Evolutionary conservation across 2,329 filamentous ascomycete genomes (phyloP).

Genomic region (Cercospora zeae-maydis): DNA sequence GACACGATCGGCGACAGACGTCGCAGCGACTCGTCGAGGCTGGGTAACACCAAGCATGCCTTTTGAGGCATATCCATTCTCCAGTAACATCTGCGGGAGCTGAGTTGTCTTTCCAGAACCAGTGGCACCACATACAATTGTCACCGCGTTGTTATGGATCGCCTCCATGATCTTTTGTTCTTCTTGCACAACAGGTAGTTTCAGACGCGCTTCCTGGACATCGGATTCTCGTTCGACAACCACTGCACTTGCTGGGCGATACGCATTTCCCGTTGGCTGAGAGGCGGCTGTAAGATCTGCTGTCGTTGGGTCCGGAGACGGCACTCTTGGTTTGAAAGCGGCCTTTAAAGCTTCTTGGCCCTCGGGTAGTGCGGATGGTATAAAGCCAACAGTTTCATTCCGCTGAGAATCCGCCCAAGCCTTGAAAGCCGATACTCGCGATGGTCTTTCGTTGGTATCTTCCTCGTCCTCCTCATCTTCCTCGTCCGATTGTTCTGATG

Average conservation of each 20-base stretch:
- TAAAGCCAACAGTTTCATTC: conserved; percentile 75
- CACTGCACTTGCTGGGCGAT: conserved; percentile 72
- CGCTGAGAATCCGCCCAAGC: conserved; percentile 84
- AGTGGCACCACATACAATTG: conserved; percentile 90
- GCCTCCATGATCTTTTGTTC: conserved; percentile 98
- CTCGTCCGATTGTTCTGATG: conserved; percentile 35
- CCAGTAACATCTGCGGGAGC: conserved; percentile 91
- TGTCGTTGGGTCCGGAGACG: conserved; percentile 69
- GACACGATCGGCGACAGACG: conserved; percentile 94
- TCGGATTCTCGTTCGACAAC: conserved; percentile 64
- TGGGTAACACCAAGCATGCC: conserved; percentile 96
- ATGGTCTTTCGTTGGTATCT: conserved; percentile 35
- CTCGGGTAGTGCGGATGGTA: conserved; percentile 47
- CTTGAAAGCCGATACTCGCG: conserved; percentile 73
- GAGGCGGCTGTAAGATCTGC: conserved; percentile 58
- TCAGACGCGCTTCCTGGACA: conserved; percentile 73
- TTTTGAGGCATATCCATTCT: conserved; percentile 79
- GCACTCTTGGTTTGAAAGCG: conserved; percentile 63
- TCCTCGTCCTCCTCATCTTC: conserved; percentile 16
- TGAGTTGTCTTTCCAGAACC: conserved; percentile 98
- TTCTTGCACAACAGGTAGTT: conserved; percentile 85
- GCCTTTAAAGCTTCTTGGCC: conserved; percentile 42
- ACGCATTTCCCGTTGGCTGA: conserved; percentile 47
- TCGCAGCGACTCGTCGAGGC: conserved; percentile 87
- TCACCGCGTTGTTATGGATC: conserved; percentile 83